phyloP scores from a whole-genome alignment of 306 rosid genomes.

The Corylus heterophylla region DNA sequence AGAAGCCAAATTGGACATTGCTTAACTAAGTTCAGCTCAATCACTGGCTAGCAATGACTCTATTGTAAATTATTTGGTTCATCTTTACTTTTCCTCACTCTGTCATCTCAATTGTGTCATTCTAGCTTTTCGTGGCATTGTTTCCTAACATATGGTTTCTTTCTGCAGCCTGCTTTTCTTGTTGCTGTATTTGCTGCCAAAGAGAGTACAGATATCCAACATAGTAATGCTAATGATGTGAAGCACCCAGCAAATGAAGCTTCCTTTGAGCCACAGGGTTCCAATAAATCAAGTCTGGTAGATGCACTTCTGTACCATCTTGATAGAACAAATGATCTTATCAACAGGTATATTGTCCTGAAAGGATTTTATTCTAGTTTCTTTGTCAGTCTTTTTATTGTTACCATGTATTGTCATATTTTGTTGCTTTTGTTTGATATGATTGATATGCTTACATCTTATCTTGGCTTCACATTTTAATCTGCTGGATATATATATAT shows the following conservation, averaged over 20 bases:
- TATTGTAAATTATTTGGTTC: not conserved
- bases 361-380: constrained; percentile 9
- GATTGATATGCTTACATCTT: constrained; percentile 16
- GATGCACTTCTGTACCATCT: constrained; percentile 56
- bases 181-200: constrained; percentile 56
- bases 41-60: not conserved
- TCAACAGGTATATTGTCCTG: constrained; percentile 50
- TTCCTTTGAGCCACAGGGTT: constrained; percentile 35
- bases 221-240: constrained; percentile 37
- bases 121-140: not conserved
- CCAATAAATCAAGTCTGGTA: constrained; percentile 46
- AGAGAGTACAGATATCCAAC: constrained; percentile 40
- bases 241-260: constrained; percentile 49
- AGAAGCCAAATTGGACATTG: not conserved
- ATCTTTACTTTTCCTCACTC: not conserved
- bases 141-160: constrained; percentile 24
- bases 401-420: constrained; percentile 10
- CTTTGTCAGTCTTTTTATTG: constrained; percentile 11
- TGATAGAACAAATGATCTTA: constrained; percentile 47
- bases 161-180: constrained; percentile 86
- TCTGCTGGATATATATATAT: not conserved
- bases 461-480: constrained; percentile 19
- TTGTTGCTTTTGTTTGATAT: constrained; percentile 5
- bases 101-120: not conserved
- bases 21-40: not conserved